Evolutionary conservation across 768 basidiomycete genomes (phyloP), one percentile per base, ranked within the genome.

Genomic region (Lactarius pseudohatsudake): DNA sequence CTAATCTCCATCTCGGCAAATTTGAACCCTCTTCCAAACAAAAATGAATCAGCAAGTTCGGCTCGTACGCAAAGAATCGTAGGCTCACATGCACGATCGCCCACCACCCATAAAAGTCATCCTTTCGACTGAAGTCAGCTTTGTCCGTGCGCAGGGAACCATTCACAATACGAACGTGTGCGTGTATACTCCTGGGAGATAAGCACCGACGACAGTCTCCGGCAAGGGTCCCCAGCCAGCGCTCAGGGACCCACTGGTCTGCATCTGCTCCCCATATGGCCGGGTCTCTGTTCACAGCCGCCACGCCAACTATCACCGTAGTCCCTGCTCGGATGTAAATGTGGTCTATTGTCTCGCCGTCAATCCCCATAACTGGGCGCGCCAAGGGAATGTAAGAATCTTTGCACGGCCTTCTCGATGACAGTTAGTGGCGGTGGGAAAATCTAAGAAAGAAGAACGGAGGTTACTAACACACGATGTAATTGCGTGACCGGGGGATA

Each of bases 51-150:
- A 59, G 40, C 38, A 6, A 20, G 36, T 2, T 50, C n/a, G 13
- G 26, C 5, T 2, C 9, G 43, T 6, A 4, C 5, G 64, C 16
- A 10, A 56, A 55, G 0, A 5, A 36, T 4, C 22, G 26, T 65
- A 32, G 47, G 69, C 74, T 41, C 61, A 76, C 75, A 75, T 75
- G 72, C 75, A 75, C 9, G 73, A 71, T 15, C 75, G 59, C 22
- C 71, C 71, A 1, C 75, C 75, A 2, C 74, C 74, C 59, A 74
- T 72, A 61, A 75, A 75, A 1, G 75, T 74, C 75, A 76, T 75
- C 64, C 75, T 76, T 34, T 66, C 16, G 16, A 26, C 2, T n/a
- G 53, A 9, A 4, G 13, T 57, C 30, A 62, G 34, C 30, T 36
- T 2, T 16, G 16, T 34, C 13, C 22, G 5, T 43, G 5, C 28